These are phyloP conservation scores for Boletus insuetus DNA, from an alignment of 768 basidiomycete species.

Conservation along the genomic window DNA sequence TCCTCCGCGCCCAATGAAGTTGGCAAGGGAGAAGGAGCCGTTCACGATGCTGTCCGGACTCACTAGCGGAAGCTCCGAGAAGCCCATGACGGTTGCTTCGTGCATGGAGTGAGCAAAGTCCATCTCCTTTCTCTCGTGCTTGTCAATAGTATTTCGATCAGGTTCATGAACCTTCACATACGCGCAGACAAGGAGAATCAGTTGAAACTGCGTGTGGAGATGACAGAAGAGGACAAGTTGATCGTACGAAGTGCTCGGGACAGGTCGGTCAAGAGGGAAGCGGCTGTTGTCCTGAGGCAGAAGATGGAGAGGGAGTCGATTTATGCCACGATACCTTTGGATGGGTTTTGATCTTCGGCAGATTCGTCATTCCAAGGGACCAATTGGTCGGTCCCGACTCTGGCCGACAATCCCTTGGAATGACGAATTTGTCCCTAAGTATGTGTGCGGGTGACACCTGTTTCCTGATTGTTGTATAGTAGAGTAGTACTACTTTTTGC, in stretches of 20 bases:
- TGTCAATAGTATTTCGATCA: not conserved
- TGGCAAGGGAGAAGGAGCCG: conserved; percentile 6
- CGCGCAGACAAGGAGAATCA: conserved; percentile 17
- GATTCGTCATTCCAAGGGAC: too few relatives aligned
- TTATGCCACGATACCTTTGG: conserved; percentile 1
- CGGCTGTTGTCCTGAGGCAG: conserved; percentile 6
- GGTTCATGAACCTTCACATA: conserved; percentile 14
- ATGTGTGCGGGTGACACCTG: too few relatives aligned
- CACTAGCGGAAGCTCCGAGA: not conserved
- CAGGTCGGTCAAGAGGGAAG: not conserved
- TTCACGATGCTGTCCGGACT: conserved; percentile 7
- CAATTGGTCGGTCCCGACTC: too few relatives aligned
- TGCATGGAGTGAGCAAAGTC: conserved; percentile 4
- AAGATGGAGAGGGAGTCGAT: conserved; percentile 14
- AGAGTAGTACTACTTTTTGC: too few relatives aligned
- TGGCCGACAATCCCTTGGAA: too few relatives aligned
- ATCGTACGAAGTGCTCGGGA: conserved; percentile 5
- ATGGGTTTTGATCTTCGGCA: not conserved
- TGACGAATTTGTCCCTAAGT: too few relatives aligned
- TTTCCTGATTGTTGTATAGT: too few relatives aligned
- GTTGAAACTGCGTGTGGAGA: conserved; percentile 9
- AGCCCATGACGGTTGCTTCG: conserved; percentile 12
- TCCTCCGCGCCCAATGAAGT: not conserved
- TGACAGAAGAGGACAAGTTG: conserved; percentile 16
- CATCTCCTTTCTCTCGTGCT: too few relatives aligned